A percentile compares a stretch with the other conserved stretches of the same genome.
Conservation (phyloP, 441 rosid genomes). For the Gossypium schwendimanii region DNA sequence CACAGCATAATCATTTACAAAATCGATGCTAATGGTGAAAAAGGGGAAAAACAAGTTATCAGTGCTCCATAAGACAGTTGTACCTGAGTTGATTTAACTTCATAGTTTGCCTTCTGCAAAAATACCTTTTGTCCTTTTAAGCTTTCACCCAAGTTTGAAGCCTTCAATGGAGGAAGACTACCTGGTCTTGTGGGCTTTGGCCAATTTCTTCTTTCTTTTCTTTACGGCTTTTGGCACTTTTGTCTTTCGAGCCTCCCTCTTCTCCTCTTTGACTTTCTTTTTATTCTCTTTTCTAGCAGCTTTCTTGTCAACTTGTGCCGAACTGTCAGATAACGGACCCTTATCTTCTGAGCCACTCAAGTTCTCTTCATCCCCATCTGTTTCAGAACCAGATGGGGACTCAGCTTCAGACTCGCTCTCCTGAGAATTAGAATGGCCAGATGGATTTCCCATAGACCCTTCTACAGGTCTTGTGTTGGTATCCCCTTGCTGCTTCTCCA, state of each 20-base stretch:
- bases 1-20: constrained; percentile 14
- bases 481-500: constrained; percentile 14
- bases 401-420: constrained; percentile 14
- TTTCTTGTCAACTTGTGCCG: constrained; percentile 42
- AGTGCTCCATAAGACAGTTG: background rate
- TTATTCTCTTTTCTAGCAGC: constrained; percentile 90
- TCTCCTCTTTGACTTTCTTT: constrained; percentile 90
- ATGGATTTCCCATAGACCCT: constrained; percentile 12
- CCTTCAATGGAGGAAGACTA: constrained; percentile 16
- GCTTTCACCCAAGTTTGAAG: no score
- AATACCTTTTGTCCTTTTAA: background rate
- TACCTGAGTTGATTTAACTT: background rate
- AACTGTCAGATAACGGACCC: constrained; percentile 15
- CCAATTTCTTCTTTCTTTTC: constrained; percentile 86
- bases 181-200: constrained; percentile 67
- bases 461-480: constrained; percentile 6
- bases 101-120: background rate
- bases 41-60: background rate
- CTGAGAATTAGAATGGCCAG: constrained; percentile 13
- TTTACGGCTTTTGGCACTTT: constrained; percentile 80
- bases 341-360: constrained; percentile 25
- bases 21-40: background rate
- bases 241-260: constrained; percentile 67
- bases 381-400: constrained; percentile 19
- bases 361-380: constrained; percentile 35